A percentile compares a stretch with the other conserved stretches of the same genome.
Conservation (phyloP, 139 green algal species). For the Helicosporidium sp. region DNA sequence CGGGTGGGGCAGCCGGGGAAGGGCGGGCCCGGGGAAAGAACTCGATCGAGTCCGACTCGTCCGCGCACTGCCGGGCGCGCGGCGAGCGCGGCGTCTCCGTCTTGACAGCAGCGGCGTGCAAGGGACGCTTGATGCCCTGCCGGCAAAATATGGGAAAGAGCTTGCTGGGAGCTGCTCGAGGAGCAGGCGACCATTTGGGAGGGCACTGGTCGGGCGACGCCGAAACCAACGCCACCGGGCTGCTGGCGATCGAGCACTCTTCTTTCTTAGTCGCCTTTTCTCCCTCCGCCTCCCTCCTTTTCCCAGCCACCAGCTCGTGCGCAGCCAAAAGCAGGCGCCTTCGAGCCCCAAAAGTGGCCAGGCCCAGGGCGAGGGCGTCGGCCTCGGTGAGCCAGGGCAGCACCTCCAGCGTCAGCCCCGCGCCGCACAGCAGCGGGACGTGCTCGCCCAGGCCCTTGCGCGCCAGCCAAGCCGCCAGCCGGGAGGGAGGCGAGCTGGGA, state of each 20-base stretch:
- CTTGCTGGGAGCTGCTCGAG: too few species aligned
- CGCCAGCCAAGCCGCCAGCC: too few species aligned
- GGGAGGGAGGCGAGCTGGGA: too few species aligned
- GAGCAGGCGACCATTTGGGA: too few species aligned
- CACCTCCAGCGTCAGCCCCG: conserved; percentile 2
- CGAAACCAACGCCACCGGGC: too few species aligned
- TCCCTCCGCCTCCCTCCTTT: neutral
- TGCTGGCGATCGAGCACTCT: too few species aligned
- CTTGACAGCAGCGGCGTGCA: conserved; percentile 40
- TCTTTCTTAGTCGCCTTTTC: too few species aligned
- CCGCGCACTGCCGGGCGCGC: neutral
- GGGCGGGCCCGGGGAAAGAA: conserved; percentile 17
- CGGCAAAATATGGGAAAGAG: too few species aligned
- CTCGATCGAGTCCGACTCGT: conserved; percentile 1
- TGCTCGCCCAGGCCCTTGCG: too few species aligned
- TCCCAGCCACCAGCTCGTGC: conserved; percentile 1
- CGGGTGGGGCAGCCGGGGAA: conserved; percentile 17
- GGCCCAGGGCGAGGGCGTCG: conserved; percentile 9
- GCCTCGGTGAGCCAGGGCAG: conserved; percentile 7
- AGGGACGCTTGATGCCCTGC: too few species aligned
- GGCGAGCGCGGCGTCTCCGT: conserved; percentile 33
- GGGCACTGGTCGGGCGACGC: too few species aligned
- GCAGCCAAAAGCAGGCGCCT: conserved; percentile 13
- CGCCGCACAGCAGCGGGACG: too few species aligned
- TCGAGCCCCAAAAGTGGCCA: conserved; percentile 9